These are phyloP conservation scores for Ogataea sp. DNA, from an alignment of 805 yeast genomes.

Conservation along the genomic window DNA sequence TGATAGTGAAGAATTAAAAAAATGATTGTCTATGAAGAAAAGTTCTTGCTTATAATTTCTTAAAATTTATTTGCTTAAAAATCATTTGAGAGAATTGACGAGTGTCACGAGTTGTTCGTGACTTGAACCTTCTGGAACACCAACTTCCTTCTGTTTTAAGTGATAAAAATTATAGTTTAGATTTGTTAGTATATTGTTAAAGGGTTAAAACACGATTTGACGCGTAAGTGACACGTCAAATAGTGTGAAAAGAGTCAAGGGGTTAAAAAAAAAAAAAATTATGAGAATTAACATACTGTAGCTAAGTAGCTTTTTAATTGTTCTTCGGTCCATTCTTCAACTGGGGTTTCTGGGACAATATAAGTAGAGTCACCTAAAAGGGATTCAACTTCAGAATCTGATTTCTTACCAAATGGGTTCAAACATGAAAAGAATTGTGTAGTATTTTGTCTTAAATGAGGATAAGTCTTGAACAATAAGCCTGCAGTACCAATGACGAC, in stretches of 20 bases:
- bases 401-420: background rate
- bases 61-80: no score
- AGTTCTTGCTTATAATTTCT: no score
- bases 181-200: background rate
- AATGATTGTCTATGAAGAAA: no score
- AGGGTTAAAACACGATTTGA: slow-evolving; percentile 3
- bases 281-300: slow-evolving; percentile 36
- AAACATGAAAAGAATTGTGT: background rate
- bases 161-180: background rate
- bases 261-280: no score
- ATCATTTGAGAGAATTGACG: slow-evolving; percentile 25
- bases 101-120: slow-evolving; percentile 38
- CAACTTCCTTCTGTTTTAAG: slow-evolving; percentile 34
- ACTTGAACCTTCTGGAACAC: slow-evolving; percentile 37
- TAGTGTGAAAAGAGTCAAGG: background rate
- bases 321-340: slow-evolving; percentile 26
- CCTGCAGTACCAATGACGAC: slow-evolving; percentile 34
- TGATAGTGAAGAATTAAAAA: no score
- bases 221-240: background rate
- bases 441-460: slow-evolving; percentile 28
- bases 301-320: slow-evolving; percentile 28
- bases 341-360: slow-evolving; percentile 17
- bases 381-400: background rate
- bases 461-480: slow-evolving; percentile 37
- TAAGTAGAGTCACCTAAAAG: slow-evolving; percentile 16